These are phyloP conservation scores for Penicillium sp. DNA, from an alignment of 2,329 filamentous ascomycete genomes.

Conservation along the genomic window DNA sequence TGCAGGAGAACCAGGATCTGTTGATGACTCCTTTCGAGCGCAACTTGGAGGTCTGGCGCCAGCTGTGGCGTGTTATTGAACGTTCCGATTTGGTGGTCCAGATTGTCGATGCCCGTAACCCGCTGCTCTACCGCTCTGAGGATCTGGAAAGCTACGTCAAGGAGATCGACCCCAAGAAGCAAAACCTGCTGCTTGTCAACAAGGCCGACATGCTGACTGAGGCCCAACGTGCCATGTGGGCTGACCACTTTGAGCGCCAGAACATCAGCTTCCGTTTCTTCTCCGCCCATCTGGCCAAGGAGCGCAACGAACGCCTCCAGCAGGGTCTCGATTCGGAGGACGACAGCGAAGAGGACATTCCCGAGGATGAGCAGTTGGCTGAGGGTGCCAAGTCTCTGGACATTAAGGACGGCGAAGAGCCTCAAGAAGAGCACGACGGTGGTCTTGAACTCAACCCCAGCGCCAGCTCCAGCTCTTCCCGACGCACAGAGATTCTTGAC, in stretches of 20 bases:
- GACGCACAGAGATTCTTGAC: conserved; percentile 67
- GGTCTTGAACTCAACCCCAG: no score
- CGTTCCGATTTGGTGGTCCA: conserved; percentile 90
- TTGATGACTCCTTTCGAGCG: conserved; percentile 97
- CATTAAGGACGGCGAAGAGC: no score
- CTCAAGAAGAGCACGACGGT: no score
- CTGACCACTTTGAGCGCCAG: conserved; percentile 69
- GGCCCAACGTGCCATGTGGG: no score
- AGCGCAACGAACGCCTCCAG: conserved; percentile 79
- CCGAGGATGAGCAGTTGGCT: no score
- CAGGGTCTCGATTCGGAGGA: no score
- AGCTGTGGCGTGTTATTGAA: conserved; percentile 96
- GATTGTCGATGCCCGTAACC: conserved; percentile 95
- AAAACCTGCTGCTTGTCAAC: conserved; percentile 88
- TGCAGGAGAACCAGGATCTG: conserved; percentile 87
- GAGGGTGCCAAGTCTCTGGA: no score
- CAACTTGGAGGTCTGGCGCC: conserved; percentile 94
- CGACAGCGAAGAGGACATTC: no score
- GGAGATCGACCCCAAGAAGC: conserved; percentile 76
- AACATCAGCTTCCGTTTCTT: conserved; percentile 92
- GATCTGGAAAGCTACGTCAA: conserved; percentile 92
- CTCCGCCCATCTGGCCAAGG: conserved; percentile 83
- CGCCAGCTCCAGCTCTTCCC: no score
- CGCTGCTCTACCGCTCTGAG: conserved; percentile 83
- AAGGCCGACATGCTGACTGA: conserved; percentile 98